Base-by-base conservation (phyloP, 2,329 filamentous ascomycete genomes). In the Monilinia laxa region DNA sequence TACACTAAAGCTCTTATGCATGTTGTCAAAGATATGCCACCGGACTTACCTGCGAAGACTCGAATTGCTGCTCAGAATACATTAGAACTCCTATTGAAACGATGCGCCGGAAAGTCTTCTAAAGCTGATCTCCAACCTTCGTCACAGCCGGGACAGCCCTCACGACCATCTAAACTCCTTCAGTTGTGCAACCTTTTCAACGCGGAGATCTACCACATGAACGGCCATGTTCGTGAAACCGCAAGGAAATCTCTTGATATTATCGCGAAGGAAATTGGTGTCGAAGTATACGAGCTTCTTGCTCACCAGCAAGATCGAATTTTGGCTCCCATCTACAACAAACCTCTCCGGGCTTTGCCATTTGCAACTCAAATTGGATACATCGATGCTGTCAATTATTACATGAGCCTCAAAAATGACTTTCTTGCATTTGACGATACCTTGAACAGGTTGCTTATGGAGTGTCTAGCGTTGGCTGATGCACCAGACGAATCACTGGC, bases 351-450 rank as follows among this genome's bases (percentile, higher is more conserved):
- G 69, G 96, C 95, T 0, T 81, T 99, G 69, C 95, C 95, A 0
- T 99, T 99, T 75, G 85, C 92, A 6, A 94, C 92, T 3, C 96
- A 99, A 79, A 99, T 99, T 72, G 96, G 95, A 4, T 98, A 96
- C 75, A 97, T 99, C 72, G 96, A 99, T 76, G 95, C 95, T 0
- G 93, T 99, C 75, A 97, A 92, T 0, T 99, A 96, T 78, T 96
- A 96, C 75, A 86, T 99, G 80, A 89, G 90, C 66, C 83, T 99
- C 59, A 94, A 96, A 76, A 88, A 90, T 59, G 90, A 95, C 71
- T 94, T 97, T 74, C 87, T 99, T 35, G 87, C 89, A 10, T 97
- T 98, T 76, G 95, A 97, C 71, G 94, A 98, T 60, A 88, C 93
- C 70, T 83, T 98, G 35, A 96, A 95, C 71, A 87, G 95, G 55